These are phyloP conservation scores for Tinospora cordifolia DNA, from an alignment of 164 flowering plant genomes.

Conservation along the genomic window DNA sequence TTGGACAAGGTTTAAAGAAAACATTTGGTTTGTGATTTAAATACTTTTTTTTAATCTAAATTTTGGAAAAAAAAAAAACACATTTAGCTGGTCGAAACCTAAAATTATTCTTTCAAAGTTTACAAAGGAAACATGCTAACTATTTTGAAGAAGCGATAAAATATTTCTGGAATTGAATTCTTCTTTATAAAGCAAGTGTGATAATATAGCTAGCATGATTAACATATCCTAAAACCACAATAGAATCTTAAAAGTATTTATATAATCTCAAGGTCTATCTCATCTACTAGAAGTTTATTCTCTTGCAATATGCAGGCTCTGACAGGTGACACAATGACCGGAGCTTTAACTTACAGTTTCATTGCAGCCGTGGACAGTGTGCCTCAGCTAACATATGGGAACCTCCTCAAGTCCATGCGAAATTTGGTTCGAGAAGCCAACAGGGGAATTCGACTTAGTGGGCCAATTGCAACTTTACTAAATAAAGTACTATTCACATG, in stretches of 20 bases:
- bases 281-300: not conserved
- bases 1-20: too few relatives aligned
- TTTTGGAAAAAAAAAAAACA: too few relatives aligned
- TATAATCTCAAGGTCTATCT: not conserved
- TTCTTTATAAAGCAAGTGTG: too few relatives aligned
- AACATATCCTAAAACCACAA: too few relatives aligned
- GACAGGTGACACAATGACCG: slow-evolving; percentile 29
- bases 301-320: slow-evolving; percentile 34
- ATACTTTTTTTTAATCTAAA: too few relatives aligned
- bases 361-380: slow-evolving; percentile 42
- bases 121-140: too few relatives aligned
- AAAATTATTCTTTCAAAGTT: too few relatives aligned
- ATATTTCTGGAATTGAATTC: too few relatives aligned
- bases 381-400: slow-evolving; percentile 43
- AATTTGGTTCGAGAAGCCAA: slow-evolving; percentile 33
- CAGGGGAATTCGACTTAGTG: slow-evolving; percentile 25
- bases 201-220: too few relatives aligned
- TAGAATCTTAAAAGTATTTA: too few relatives aligned
- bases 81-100: too few relatives aligned
- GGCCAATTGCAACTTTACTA: slow-evolving; percentile 30
- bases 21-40: not conserved
- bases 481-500: slow-evolving; percentile 16
- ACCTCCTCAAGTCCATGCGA: slow-evolving; percentile 43
- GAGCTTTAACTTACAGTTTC: slow-evolving; percentile 59
- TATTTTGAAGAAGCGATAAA: too few relatives aligned